Conservation (phyloP, 805 yeast genomes). For the Metschnikowia rubicola region DNA sequence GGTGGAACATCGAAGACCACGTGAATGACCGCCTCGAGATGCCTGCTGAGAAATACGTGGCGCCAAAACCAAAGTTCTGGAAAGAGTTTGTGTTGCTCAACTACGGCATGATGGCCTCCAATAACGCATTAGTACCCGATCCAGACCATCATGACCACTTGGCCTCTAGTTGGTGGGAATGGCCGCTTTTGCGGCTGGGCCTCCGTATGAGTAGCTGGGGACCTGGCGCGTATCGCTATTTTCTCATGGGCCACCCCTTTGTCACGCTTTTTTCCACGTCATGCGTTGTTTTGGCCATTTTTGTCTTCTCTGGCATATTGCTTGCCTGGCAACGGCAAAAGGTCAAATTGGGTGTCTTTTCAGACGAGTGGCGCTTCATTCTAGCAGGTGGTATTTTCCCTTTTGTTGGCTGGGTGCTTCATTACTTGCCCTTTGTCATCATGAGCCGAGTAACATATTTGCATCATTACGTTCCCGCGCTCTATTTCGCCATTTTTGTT, state of each 20-base stretch:
- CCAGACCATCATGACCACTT: constrained; percentile 67
- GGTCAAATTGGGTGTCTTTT: constrained; percentile 21
- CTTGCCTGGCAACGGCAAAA: constrained; percentile 35
- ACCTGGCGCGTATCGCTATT: constrained; percentile 55
- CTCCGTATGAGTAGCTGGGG: constrained; percentile 76
- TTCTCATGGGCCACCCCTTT: constrained; percentile 63
- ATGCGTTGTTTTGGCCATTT: constrained; percentile 20
- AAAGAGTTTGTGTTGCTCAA: constrained; percentile 73
- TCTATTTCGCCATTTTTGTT: constrained; percentile 30
- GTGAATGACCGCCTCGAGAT: constrained; percentile 43
- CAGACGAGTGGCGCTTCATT: constrained; percentile 25
- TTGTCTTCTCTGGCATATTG: constrained; percentile 18
- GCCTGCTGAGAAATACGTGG: constrained; percentile 30
- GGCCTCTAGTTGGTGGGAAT: constrained; percentile 78
- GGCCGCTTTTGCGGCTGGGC: constrained; percentile 80
- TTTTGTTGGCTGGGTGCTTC: constrained; percentile 38
- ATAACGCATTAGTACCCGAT: constrained; percentile 79
- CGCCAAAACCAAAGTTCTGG: constrained; percentile 64
- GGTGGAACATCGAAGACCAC: constrained; percentile 83
- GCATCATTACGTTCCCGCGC: constrained; percentile 45
- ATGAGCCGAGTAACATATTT: constrained; percentile 45
- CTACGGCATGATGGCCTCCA: constrained; percentile 85
- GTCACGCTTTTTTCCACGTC: constrained; percentile 57
- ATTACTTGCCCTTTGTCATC: constrained; percentile 37
- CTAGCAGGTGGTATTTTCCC: constrained; percentile 35